phyloP scores from a whole-genome alignment of 768 basidiomycete species.

The Filobasidium floriforme region DNA sequence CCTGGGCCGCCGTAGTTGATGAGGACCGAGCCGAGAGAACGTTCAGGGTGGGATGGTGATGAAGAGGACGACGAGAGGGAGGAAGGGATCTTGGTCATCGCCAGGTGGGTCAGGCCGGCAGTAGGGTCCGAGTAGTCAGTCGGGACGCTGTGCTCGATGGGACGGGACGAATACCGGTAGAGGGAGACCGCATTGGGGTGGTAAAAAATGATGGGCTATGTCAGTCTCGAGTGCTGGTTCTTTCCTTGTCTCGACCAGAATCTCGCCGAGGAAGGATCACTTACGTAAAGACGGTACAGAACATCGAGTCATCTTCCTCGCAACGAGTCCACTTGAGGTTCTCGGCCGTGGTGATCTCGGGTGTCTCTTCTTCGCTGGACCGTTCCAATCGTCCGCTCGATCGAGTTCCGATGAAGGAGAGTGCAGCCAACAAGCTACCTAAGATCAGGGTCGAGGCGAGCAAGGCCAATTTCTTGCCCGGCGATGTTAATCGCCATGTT shows the following conservation, averaged over 20 bases:
- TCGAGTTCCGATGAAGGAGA: not conserved
- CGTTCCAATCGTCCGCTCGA: not conserved
- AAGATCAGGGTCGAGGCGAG: not conserved
- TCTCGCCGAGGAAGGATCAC: not conserved
- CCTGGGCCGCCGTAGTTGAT: constrained; percentile 23
- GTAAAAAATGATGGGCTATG: not conserved
- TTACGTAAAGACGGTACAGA: constrained; percentile 2
- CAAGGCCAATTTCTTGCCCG: not conserved
- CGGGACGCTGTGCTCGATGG: constrained; percentile 5
- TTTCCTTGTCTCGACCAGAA: not conserved
- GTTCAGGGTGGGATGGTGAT: too few relatives aligned
- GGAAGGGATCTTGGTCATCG: constrained; percentile 16
- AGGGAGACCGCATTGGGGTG: not conserved
- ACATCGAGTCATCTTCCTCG: constrained; percentile 1
- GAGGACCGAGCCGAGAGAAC: constrained; percentile 16
- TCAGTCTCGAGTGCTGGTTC: too few relatives aligned
- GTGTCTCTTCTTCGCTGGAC: not conserved
- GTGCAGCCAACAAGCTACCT: not conserved
- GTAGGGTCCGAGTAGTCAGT: constrained; percentile 23
- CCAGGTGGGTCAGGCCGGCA: constrained; percentile 11
- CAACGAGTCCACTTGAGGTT: constrained; percentile 1
- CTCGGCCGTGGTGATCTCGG: constrained; percentile 1
- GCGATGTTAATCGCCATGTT: not conserved
- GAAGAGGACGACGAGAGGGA: not conserved
- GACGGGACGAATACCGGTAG: not conserved